Base-by-base conservation (phyloP, 352 stramenopile species). In the Phytopythium mirpurense region DNA sequence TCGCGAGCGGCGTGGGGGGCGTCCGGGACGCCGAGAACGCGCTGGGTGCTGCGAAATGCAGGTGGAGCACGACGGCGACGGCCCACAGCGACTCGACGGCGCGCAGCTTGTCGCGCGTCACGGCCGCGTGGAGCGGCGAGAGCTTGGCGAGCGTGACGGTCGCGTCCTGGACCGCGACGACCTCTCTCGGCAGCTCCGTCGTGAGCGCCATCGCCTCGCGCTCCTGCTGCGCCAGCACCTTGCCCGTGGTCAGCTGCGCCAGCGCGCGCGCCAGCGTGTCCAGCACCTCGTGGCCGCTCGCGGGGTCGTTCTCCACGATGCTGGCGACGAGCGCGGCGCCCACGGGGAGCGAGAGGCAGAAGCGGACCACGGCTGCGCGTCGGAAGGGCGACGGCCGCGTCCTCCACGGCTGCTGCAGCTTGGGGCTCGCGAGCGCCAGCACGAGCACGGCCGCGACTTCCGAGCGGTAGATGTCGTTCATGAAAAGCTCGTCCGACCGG, bases 391-490 rank as follows among this genome's bases (percentile, higher is more conserved):
- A 44, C 18, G 57, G 41, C 24, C 44, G 62, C 1, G 38, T 45
- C 21, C 21, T 18, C 21, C 5, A 29, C 0, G 38, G 38, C 21
- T 18, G 11, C 41, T 75, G 59, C 16, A 81, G 56, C 44, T 54
- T 56, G 10, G 46, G 19, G 41, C 63, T 74, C n/a, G 67, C 62
- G 18, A 88, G 59, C 5, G 61, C 48, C 12, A 74, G 63, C 36
- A 72, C 70, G 26, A 88, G 45, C 47, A 88, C 80, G 26, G 63
- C 68, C 3, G 65, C 63, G n/a, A 85, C 45, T 35, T 88, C 61
- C n/a, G 72, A 57, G 40, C 72, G 70, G 62, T 85, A 88, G 50
- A 88, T 79, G 34, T 67, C 60, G 41, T 73, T 74, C 31, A 65
- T 50, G 41, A 88, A 74, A 10, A 88, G 59, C 45, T 88, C 77